phyloP scores from a whole-genome alignment of 129 eudicot species.

The Arctium lappa region DNA sequence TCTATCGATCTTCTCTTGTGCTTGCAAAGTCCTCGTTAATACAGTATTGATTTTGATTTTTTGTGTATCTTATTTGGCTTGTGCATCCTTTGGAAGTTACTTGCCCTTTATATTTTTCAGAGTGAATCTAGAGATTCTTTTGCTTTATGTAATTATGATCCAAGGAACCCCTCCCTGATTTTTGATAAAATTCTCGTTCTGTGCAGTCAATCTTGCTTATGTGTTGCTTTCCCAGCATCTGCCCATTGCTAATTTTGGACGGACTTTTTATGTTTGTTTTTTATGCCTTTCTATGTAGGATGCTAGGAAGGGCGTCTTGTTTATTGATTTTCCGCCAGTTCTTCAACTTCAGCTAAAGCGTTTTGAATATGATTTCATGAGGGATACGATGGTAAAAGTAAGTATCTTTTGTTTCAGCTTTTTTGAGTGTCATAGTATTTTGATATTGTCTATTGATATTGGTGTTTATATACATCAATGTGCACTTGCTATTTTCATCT shows the following conservation, averaged over 20 bases:
- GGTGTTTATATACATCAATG: slow-evolving; percentile 12
- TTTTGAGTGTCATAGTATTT: neutral
- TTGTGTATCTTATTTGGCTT: neutral
- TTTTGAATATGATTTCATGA: slow-evolving; percentile 77
- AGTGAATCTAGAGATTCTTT: neutral
- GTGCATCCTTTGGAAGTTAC: neutral
- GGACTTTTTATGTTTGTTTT: neutral
- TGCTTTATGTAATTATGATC: slow-evolving; percentile 7
- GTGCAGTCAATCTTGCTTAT: neutral
- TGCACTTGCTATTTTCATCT: neutral
- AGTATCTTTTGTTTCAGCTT: slow-evolving; percentile 15
- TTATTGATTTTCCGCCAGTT: slow-evolving; percentile 76
- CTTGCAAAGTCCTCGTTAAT: neutral
- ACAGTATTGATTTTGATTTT: neutral
- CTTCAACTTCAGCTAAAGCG: slow-evolving; percentile 85
- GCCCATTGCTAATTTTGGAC: neutral
- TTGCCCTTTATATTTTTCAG: neutral
- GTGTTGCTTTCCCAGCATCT: neutral
- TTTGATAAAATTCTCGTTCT: neutral
- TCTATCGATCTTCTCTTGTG: neutral
- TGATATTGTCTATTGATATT: neutral
- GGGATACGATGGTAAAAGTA: slow-evolving; percentile 87
- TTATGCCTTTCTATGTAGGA: slow-evolving; percentile 36
- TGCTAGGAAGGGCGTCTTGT: slow-evolving; percentile 79
- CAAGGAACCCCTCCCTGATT: neutral